These are phyloP conservation scores for Mycena floridula DNA, from an alignment of 768 basidiomycete genomes.

Conservation along the genomic window DNA sequence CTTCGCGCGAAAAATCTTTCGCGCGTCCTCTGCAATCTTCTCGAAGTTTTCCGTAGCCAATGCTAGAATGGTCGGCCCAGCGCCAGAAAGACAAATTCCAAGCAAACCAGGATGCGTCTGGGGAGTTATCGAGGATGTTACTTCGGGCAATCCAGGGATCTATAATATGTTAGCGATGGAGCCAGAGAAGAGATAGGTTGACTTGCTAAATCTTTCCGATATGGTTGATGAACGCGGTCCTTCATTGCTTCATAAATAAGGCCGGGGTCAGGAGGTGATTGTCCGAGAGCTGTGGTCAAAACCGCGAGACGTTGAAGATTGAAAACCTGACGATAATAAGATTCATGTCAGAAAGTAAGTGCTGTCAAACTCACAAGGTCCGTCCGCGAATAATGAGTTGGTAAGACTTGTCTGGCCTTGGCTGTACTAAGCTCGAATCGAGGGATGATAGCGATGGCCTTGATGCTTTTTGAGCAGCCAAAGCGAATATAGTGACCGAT, in stretches of 20 bases:
- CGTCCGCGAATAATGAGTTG: constrained; percentile 75
- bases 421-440: constrained; percentile 96
- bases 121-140: constrained; percentile 86
- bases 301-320: constrained; percentile 96
- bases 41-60: constrained; percentile 85
- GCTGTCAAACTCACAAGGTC: constrained; percentile 64
- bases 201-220: constrained; percentile 79
- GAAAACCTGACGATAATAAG: constrained; percentile 63
- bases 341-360: constrained; percentile 1
- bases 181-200: background rate
- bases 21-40: constrained; percentile 77
- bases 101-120: constrained; percentile 88
- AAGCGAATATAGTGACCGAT: constrained; percentile 95
- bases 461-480: constrained; percentile 77
- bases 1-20: constrained; percentile 61
- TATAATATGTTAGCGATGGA: constrained; percentile 30
- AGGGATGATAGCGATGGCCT: constrained; percentile 91
- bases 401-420: constrained; percentile 87
- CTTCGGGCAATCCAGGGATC: constrained; percentile 95
- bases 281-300: constrained; percentile 87
- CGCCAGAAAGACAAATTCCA: constrained; percentile 96
- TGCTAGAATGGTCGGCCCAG: constrained; percentile 95
- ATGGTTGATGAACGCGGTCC: constrained; percentile 95
- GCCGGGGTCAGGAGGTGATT: constrained; percentile 86
- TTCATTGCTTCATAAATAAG: constrained; percentile 99